Conservation (phyloP, 768 basidiomycete species). For the Russula emetica region DNA sequence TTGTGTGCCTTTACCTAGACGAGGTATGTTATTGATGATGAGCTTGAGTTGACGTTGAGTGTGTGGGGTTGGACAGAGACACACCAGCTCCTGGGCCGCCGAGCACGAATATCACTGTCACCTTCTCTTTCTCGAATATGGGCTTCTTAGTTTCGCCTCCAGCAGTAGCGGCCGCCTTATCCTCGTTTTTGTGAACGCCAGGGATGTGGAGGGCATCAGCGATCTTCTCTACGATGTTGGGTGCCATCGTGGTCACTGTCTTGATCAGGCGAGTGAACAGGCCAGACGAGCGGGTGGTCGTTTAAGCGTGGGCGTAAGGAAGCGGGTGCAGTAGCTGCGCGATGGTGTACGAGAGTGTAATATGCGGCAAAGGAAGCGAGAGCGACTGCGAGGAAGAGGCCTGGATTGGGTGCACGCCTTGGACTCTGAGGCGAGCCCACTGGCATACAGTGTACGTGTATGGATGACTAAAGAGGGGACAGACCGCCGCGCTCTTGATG, state of each 20-base stretch:
- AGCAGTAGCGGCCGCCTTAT: not conserved
- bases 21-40: constrained; percentile 2
- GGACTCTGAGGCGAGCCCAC: not conserved
- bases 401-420: constrained; percentile 54
- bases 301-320: constrained; percentile 56
- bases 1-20: constrained; percentile 91
- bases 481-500: constrained; percentile 37
- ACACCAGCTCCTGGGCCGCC: constrained; percentile 95
- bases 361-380: constrained; percentile 56
- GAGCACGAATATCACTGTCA: constrained; percentile 90
- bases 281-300: constrained; percentile 64
- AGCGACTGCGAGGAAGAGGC: constrained; percentile 54
- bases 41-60: not conserved
- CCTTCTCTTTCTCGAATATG: constrained; percentile 61
- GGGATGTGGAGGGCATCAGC: constrained; percentile 36
- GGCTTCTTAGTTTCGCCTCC: constrained; percentile 1
- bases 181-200: not conserved
- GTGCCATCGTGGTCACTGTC: constrained; percentile 34
- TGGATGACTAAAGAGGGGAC: not conserved
- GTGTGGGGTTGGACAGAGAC: constrained; percentile 6
- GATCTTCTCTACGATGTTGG: constrained; percentile 43
- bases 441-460: not conserved
- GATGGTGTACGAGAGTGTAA: constrained; percentile 49
- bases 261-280: constrained; percentile 41
- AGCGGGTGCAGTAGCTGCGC: constrained; percentile 56